A percentile compares a stretch with the other conserved stretches of the same genome.
Evolutionary conservation across 108 stramenopile species (phyloP).

Genomic region (Nannochloropsis granulata): DNA sequence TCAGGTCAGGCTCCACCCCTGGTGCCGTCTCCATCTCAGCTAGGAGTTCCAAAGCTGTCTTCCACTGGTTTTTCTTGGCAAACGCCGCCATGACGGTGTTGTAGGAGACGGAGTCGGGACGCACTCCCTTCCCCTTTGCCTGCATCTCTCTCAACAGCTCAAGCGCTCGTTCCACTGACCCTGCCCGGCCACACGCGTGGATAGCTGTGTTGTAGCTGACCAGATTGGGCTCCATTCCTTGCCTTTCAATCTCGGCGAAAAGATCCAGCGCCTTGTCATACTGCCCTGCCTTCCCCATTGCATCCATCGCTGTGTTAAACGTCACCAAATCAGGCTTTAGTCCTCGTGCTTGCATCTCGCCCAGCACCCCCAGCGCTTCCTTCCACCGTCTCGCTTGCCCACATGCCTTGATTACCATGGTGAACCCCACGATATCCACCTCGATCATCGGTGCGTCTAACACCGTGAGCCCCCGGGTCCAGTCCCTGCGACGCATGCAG

Average conservation of each 20-base stretch:
- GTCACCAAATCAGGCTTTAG: constrained; percentile 13
- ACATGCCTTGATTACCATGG: neutral
- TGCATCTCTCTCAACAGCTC: neutral
- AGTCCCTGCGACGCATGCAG: neutral
- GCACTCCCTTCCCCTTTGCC: neutral
- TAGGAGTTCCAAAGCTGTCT: constrained; percentile 5
- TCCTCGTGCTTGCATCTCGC: constrained; percentile 9
- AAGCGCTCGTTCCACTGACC: neutral
- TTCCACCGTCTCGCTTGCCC: neutral
- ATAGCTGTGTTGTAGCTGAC: constrained; percentile 2
- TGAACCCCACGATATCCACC: neutral
- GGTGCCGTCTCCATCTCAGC: constrained; percentile 8
- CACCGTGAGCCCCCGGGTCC: neutral
- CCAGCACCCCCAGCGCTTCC: neutral
- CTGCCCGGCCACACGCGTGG: constrained; percentile 2
- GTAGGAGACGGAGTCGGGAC: neutral
- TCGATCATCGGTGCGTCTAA: neutral
- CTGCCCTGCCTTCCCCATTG: constrained; percentile 8
- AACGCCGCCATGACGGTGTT: constrained; percentile 8
- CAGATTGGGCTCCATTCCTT: neutral
- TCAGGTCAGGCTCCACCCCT: constrained; percentile 10
- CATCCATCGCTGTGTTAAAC: constrained; percentile 23
- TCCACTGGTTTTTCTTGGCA: neutral
- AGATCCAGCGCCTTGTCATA: constrained; percentile 8
- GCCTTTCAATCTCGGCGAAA: constrained; percentile 9